These are phyloP conservation scores for Diaporthe sp. DNA, from an alignment of 2,329 filamentous ascomycete species.

Conservation along the genomic window DNA sequence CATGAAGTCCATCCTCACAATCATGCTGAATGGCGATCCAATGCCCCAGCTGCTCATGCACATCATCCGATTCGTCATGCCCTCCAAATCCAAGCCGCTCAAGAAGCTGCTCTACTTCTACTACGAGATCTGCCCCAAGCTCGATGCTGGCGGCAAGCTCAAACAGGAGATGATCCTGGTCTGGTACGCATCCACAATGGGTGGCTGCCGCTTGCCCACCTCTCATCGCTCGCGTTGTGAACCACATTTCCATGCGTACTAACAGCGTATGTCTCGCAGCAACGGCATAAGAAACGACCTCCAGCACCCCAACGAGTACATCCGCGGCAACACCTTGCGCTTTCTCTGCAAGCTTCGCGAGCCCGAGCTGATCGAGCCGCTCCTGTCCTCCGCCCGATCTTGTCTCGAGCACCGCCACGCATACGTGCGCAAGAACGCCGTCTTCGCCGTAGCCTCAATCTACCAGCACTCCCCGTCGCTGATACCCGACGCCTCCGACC, in stretches of 20 bases:
- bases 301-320: slow-evolving; percentile 98
- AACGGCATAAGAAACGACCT: slow-evolving; percentile 98
- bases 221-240: neutral
- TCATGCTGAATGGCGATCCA: slow-evolving; percentile 98
- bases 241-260: slow-evolving; percentile 40
- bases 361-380: slow-evolving; percentile 93
- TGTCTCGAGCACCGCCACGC: slow-evolving; percentile 97
- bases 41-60: slow-evolving; percentile 98
- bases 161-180: slow-evolving; percentile 99
- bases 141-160: slow-evolving; percentile 90
- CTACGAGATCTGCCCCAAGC: slow-evolving; percentile 98
- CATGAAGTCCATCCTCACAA: slow-evolving; percentile 94
- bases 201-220: neutral
- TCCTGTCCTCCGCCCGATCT: slow-evolving; percentile 89
- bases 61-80: slow-evolving; percentile 99
- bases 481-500: slow-evolving; percentile 94
- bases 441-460: slow-evolving; percentile 94
- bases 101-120: slow-evolving; percentile 99
- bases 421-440: slow-evolving; percentile 98
- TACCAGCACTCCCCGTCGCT: slow-evolving; percentile 90
- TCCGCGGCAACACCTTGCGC: slow-evolving; percentile 96
- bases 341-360: slow-evolving; percentile 98
- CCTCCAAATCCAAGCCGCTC: slow-evolving; percentile 93
- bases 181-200: slow-evolving; percentile 71
- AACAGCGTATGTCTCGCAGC: slow-evolving; percentile 60